These are phyloP conservation scores for Candida tammaniensis DNA, from an alignment of 805 yeast species.

Conservation along the genomic window DNA sequence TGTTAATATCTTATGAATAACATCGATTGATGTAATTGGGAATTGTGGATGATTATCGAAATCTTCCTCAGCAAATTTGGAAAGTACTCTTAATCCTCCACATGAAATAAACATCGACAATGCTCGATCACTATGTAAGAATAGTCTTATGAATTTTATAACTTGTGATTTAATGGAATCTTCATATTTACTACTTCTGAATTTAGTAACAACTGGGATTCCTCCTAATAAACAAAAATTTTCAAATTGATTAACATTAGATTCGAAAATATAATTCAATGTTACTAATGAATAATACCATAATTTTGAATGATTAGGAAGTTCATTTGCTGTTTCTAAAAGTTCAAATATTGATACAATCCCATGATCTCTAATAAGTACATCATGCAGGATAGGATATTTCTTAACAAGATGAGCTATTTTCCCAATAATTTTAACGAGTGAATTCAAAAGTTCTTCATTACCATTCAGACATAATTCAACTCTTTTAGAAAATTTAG, in stretches of 20 bases:
- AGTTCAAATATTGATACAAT: conserved; percentile 37
- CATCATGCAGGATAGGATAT: conserved; percentile 38
- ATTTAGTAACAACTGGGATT: conserved; percentile 39
- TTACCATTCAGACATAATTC: conserved; percentile 27
- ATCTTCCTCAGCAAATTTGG: conserved; percentile 47
- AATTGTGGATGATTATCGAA: conserved; percentile 36
- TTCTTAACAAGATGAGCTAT: conserved; percentile 38
- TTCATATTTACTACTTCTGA: conserved; percentile 29
- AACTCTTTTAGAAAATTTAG: conserved; percentile 30
- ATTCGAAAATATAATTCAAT: conserved; percentile 32
- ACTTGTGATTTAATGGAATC: conserved; percentile 34
- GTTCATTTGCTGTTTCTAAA: conserved; percentile 32
- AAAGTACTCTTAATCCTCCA: conserved; percentile 44
- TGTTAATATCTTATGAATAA: conserved; percentile 32
- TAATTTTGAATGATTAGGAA: conserved; percentile 28
- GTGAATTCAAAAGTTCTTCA: conserved; percentile 27
- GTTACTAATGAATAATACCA: conserved; percentile 38
- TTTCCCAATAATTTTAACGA: conserved; percentile 35
- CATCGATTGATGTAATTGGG: conserved; percentile 35
- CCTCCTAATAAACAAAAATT: conserved; percentile 44
- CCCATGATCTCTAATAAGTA: conserved; percentile 41
- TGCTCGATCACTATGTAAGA: conserved; percentile 33
- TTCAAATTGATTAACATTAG: conserved; percentile 31
- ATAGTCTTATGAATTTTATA: conserved; percentile 29
- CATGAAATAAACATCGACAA: conserved; percentile 41